Evolutionary conservation across 257 asterid species (phyloP), one percentile per base, ranked within the genome.

Genomic region (Plectranthus barbatus): DNA sequence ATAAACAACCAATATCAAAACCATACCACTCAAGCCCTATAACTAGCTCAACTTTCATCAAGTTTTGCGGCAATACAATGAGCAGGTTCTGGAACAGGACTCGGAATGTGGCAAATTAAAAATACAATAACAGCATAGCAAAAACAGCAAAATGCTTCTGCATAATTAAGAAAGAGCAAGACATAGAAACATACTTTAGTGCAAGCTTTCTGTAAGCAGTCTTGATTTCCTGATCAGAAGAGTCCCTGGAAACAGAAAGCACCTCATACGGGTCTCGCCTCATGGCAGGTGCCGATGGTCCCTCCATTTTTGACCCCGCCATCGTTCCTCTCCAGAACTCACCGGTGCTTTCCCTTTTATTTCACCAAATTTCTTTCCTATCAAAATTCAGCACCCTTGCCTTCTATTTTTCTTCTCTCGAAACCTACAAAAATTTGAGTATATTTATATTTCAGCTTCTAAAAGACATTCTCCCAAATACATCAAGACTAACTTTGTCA

Each of bases 161-260:
- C 9, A 3, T 0, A 1, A 39, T 7, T 7, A 1, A 12, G 5
- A 1, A 57, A 19, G 36, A 37, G 12, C 26, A 12, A 69, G 1
- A n/a, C 7, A 14, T 26, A 53, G 21, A 24, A 68, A 76, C 86
- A 45, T 79, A 93, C 99, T 90, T 93, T 61, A 93, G 94, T 68
- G 99, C 99, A 70, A 93, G 97, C 82, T 87, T 93, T 67, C 99
- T 78, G 62, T 93, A 93, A 66, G 99, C 95, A 72, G 96, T 85
- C 79, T 93, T 93, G 61, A 93, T 90, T 62, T 93, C 99, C 77
- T 93, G 96, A 74, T 93, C 99, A 64, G 97, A 80, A 57, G 96
- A 80, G 56, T 93, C 99, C 73, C 83, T 87, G 12, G 95, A 46
- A 11, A 90, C 99, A 33, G 77, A 79, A 57, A 93, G 80, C 75